phyloP scores from a whole-genome alignment of 1,284 basidiomycete species.

The Rhodotorula sp. region DNA sequence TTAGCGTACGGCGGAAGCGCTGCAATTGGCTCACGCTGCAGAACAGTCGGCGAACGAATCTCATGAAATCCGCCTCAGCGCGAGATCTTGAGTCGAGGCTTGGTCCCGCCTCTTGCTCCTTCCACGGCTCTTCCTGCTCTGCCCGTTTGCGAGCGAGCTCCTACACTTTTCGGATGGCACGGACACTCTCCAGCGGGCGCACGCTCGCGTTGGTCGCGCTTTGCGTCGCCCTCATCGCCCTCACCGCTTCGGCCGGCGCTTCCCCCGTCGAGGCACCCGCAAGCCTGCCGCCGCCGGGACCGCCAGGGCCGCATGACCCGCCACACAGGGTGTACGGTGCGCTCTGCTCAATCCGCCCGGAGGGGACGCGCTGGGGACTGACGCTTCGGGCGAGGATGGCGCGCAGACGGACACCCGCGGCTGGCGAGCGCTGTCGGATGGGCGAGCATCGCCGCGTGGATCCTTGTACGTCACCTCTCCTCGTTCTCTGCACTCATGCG shows the following conservation, averaged over 20 bases:
- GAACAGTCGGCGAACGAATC: too few species aligned
- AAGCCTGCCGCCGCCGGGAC: conserved; percentile 12
- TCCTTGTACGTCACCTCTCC: conserved; percentile 28
- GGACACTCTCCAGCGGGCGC: not conserved
- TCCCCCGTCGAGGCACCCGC: not conserved
- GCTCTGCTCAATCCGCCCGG: not conserved
- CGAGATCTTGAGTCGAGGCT: too few species aligned
- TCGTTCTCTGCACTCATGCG: not conserved
- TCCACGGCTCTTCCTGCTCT: not conserved
- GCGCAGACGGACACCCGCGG: conserved; percentile 28
- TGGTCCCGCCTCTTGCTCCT: too few species aligned
- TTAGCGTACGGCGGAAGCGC: too few species aligned
- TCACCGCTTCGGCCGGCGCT: not conserved
- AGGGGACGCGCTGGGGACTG: too few species aligned
- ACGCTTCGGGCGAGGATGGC: not conserved
- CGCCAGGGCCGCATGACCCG: conserved; percentile 1
- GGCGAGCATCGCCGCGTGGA: conserved; percentile 38
- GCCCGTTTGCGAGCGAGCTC: not conserved
- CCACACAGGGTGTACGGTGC: conserved; percentile 4
- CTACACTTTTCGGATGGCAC: not conserved
- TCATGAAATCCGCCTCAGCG: too few species aligned
- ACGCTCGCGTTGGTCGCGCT: not conserved
- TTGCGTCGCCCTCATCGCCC: not conserved
- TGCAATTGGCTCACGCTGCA: too few species aligned
- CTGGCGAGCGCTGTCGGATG: conserved; percentile 25